Conservation (phyloP, 176 grass and related monocot species). For the Lolium rigidum region DNA sequence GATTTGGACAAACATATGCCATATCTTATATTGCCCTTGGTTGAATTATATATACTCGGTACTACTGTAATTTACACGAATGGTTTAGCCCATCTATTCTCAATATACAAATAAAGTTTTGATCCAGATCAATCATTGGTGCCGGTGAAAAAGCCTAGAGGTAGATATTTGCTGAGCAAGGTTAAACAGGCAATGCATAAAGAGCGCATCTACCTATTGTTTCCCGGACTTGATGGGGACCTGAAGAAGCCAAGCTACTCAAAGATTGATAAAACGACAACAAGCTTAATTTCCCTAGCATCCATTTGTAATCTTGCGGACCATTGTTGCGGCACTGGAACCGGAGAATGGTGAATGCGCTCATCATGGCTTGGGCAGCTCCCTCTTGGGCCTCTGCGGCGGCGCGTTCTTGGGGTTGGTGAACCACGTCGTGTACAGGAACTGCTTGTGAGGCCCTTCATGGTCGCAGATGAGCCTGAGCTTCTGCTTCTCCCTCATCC, state of each 20-base stretch:
- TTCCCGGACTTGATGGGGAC: too few species aligned
- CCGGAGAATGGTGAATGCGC: not conserved
- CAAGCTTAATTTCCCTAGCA: not conserved
- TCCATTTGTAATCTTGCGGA: not conserved
- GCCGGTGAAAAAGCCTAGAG: too few species aligned
- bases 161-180: too few species aligned
- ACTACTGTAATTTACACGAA: not conserved
- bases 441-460: conserved; percentile 82
- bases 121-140: too few species aligned
- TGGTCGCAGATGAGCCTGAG: conserved; percentile 86
- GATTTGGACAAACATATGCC: not conserved
- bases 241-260: not conserved
- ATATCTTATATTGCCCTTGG: conserved; percentile 6
- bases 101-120: too few species aligned
- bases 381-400: conserved; percentile 27
- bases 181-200: too few species aligned
- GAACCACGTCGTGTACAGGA: conserved; percentile 98
- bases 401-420: conserved; percentile 82
- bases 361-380: conserved; percentile 17
- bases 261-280: not conserved
- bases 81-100: not conserved
- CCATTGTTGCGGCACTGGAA: not conserved
- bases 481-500: conserved; percentile 98
- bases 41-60: not conserved
- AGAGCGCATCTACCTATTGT: too few species aligned